A percentile compares a stretch with the other conserved stretches of the same genome.
These are phyloP conservation scores for Cyberlindnera misumaiensis DNA, from an alignment of 805 yeast genomes.

Conservation along the genomic window DNA sequence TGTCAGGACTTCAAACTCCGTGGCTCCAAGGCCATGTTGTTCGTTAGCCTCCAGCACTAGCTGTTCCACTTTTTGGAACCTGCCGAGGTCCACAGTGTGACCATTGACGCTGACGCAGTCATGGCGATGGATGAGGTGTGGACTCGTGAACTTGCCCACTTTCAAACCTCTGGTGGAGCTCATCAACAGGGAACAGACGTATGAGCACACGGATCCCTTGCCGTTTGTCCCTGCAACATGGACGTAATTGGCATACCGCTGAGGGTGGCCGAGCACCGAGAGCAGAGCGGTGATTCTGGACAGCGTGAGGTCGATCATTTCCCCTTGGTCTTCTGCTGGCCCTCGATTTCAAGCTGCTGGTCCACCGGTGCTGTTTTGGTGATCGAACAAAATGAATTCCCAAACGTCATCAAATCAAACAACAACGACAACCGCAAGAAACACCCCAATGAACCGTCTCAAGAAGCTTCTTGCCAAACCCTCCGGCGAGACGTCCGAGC, in stretches of 20 bases:
- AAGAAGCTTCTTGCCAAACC: conserved; percentile 53
- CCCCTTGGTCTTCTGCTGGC: too few relatives aligned
- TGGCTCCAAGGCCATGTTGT: conserved; percentile 48
- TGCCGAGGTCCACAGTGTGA: conserved; percentile 38
- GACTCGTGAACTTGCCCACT: conserved; percentile 84
- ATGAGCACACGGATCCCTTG: conserved; percentile 88
- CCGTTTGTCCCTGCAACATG: conserved; percentile 98
- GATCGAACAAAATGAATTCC: background rate
- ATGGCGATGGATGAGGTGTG: conserved; percentile 67
- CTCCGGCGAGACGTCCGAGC: conserved; percentile 80
- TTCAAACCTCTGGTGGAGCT: conserved; percentile 30
- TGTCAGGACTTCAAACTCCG: conserved; percentile 84
- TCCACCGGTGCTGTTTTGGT: too few relatives aligned
- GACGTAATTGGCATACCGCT: conserved; percentile 52
- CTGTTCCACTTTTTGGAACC: conserved; percentile 40
- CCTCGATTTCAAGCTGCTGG: too few relatives aligned
- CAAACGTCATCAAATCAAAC: too few relatives aligned
- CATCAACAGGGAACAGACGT: conserved; percentile 58
- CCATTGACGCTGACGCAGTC: conserved; percentile 73
- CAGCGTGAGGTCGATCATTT: conserved; percentile 51
- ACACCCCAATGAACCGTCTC: conserved; percentile 32
- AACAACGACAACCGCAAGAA: background rate
- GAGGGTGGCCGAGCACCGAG: conserved; percentile 60
- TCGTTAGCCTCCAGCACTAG: conserved; percentile 37
- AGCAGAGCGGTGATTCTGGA: conserved; percentile 42